These are phyloP conservation scores for Leccinellum albellum DNA, from an alignment of 768 basidiomycete species.

Conservation along the genomic window DNA sequence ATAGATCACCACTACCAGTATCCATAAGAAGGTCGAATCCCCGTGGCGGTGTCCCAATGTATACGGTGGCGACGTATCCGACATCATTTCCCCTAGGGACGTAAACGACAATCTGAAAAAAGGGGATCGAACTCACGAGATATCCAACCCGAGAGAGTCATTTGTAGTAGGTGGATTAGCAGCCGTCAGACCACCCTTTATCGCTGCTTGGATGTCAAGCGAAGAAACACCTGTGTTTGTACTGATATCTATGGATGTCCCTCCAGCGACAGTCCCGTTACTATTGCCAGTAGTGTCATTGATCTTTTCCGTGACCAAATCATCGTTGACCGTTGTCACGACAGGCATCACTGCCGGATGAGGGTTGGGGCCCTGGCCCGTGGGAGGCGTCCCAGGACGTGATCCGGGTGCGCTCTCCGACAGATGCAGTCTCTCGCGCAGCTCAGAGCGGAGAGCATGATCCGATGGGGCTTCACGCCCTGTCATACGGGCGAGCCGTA, in stretches of 20 bases:
- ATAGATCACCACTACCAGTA: slow-evolving; percentile 65
- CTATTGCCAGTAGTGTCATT: slow-evolving; percentile 6
- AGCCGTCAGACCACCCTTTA: slow-evolving; percentile 37
- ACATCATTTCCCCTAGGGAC: slow-evolving; percentile 44
- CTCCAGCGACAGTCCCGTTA: slow-evolving; percentile 8
- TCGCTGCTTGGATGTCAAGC: slow-evolving; percentile 35
- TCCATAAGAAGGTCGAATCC: slow-evolving; percentile 63
- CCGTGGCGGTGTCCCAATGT: slow-evolving; percentile 63
- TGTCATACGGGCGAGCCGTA: slow-evolving; percentile 67
- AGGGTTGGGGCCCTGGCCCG: slow-evolving; percentile 2
- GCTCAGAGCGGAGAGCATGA: slow-evolving; percentile 41
- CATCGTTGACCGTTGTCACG: slow-evolving; percentile 1
- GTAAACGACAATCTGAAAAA: background rate
- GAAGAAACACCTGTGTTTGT: slow-evolving; percentile 32
- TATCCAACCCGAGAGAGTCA: slow-evolving; percentile 64
- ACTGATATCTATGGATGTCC: slow-evolving; percentile 10
- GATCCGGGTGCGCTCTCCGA: slow-evolving; percentile 29
- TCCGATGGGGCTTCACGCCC: slow-evolving; percentile 50
- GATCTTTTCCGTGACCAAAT: background rate
- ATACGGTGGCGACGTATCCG: slow-evolving; percentile 55
- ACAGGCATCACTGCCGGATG: slow-evolving; percentile 7
- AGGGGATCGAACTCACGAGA: slow-evolving; percentile 47
- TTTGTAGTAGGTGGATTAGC: slow-evolving; percentile 40
- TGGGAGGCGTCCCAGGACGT: background rate
- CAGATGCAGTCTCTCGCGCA: slow-evolving; percentile 41